Conservation (phyloP, 441 rosid species). For the Erodium trifolium region DNA sequence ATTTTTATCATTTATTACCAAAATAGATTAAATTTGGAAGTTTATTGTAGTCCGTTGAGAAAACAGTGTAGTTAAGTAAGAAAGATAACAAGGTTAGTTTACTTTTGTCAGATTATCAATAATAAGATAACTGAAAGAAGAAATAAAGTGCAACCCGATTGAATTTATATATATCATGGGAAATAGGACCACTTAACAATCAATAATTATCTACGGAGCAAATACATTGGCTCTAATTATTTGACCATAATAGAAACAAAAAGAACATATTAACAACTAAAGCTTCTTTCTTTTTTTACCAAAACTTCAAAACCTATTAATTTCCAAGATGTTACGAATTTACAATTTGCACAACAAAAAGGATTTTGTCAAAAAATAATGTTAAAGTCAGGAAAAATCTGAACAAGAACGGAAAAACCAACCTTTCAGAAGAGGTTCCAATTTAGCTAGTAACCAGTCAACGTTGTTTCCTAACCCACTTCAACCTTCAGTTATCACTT, state of each 20-base stretch:
- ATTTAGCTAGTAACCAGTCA: slow-evolving; percentile 75
- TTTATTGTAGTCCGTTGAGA: no score
- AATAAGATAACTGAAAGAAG: neutral
- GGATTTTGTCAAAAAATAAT: no score
- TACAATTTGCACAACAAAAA: neutral
- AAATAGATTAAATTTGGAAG: no score
- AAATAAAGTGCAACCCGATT: neutral
- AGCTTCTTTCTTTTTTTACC: neutral
- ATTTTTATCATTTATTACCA: no score
- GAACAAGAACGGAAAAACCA: slow-evolving; percentile 13
- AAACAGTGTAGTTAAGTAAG: no score
- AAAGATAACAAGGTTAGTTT: no score
- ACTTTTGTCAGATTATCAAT: no score
- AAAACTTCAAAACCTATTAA: neutral
- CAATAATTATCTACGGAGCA: neutral
- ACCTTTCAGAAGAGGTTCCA: slow-evolving; percentile 83
- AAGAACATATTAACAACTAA: neutral
- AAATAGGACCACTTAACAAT: neutral
- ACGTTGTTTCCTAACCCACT: no score
- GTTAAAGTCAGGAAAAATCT: no score
- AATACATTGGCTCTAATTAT: neutral
- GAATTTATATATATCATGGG: neutral
- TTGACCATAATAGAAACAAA: neutral
- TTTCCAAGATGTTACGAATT: neutral
- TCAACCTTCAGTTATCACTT: no score